Conservation (phyloP, 208 protist species). For the Naegleria gruberi region DNA sequence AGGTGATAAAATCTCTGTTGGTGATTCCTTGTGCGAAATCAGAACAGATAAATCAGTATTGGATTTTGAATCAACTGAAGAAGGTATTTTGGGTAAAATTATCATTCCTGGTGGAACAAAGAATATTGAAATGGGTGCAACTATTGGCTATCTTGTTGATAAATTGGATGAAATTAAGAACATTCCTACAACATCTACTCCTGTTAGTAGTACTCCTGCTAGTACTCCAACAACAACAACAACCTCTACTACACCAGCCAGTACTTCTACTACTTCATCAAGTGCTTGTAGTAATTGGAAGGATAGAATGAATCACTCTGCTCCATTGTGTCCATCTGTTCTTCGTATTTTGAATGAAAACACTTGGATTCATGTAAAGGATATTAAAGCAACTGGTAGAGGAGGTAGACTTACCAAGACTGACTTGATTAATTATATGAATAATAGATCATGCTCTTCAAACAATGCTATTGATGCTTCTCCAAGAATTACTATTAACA, state of each 20-base stretch:
- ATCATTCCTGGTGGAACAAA: constrained; percentile 59
- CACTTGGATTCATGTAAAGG: background rate
- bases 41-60: constrained; percentile 95
- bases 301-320: background rate
- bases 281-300: no score
- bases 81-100: constrained; percentile 87
- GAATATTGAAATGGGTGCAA: constrained; percentile 55
- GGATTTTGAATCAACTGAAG: constrained; percentile 78
- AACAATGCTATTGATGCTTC: background rate
- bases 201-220: background rate
- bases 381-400: background rate
- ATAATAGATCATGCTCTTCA: background rate
- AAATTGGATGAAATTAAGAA: background rate
- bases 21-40: constrained; percentile 78
- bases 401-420: background rate
- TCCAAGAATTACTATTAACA: background rate
- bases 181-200: background rate
- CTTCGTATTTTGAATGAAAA: background rate
- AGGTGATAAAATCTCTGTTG: constrained; percentile 69
- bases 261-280: background rate
- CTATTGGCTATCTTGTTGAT: constrained; percentile 13
- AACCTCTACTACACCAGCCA: background rate
- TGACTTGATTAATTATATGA: background rate
- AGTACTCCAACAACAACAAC: background rate
- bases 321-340: background rate